A percentile compares a stretch with the other conserved stretches of the same genome.
Conservation (phyloP, 2,329 filamentous ascomycete species). For the Cytospora mali region DNA sequence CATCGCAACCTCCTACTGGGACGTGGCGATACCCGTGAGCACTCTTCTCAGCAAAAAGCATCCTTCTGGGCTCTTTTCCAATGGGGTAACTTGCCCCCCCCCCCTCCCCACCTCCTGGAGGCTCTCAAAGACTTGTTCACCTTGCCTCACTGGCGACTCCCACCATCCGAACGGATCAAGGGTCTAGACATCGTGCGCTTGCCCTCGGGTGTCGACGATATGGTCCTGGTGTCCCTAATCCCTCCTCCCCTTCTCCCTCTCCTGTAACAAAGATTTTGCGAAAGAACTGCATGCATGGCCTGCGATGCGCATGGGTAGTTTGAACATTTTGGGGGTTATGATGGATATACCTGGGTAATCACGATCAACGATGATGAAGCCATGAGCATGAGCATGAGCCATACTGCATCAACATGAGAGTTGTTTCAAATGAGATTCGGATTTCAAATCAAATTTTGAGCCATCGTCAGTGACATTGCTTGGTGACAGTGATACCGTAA, state of each 20-base stretch:
- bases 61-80: conserved; percentile 6
- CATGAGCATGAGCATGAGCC: conserved; percentile 27
- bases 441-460: conserved; percentile 5
- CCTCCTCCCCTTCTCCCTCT: conserved; percentile 13
- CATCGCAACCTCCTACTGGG: conserved; percentile 9
- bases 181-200: conserved; percentile 15
- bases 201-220: conserved; percentile 10
- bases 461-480: not conserved
- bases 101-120: not conserved
- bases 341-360: conserved; percentile 29
- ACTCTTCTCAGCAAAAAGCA: not conserved
- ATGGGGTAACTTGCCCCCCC: not conserved
- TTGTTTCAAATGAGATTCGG: conserved; percentile 14
- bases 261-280: conserved; percentile 18
- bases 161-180: conserved; percentile 9
- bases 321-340: conserved; percentile 23
- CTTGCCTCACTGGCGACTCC: conserved; percentile 17
- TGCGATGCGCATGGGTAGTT: conserved; percentile 27
- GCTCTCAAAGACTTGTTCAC: conserved; percentile 6
- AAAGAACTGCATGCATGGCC: conserved; percentile 27
- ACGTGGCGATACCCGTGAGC: conserved; percentile 9
- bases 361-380: conserved; percentile 29
- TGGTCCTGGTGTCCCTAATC: conserved; percentile 6
- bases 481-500: not conserved
- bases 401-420: conserved; percentile 25